phyloP scores from a whole-genome alignment of 176 grass and related monocot genomes.

The Triticum dicoccoides region DNA sequence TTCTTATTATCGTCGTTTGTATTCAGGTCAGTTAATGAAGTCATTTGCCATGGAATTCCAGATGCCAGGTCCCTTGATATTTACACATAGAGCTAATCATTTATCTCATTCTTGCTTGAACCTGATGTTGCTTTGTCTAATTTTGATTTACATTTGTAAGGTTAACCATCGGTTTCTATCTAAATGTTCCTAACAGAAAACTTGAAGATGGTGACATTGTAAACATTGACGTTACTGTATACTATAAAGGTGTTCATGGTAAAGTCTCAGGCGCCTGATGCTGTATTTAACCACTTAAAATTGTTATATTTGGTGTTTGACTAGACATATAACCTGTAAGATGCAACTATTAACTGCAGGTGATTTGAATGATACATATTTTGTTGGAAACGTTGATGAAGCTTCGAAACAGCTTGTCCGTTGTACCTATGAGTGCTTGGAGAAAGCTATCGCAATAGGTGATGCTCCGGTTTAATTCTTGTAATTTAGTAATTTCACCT shows the following conservation, averaged over 20 bases:
- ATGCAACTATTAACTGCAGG: slow-evolving; percentile 46
- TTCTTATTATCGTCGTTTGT: slow-evolving; percentile 20
- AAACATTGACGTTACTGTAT: slow-evolving; percentile 91
- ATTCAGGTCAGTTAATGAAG: slow-evolving; percentile 95
- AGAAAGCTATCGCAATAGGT: slow-evolving; percentile 99
- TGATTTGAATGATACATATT: slow-evolving; percentile 98
- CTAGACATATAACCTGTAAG: not conserved
- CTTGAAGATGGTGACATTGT: slow-evolving; percentile 98
- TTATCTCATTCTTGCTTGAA: slow-evolving; percentile 17
- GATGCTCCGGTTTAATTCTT: slow-evolving; percentile 9
- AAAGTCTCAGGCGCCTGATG: slow-evolving; percentile 34
- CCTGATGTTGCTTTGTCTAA: slow-evolving; percentile 24
- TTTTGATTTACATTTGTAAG: not conserved
- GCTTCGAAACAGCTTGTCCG: slow-evolving; percentile 89
- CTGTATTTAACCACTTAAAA: slow-evolving; percentile 15
- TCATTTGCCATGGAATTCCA: slow-evolving; percentile 97
- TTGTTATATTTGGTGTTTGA: slow-evolving; percentile 9
- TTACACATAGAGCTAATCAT: slow-evolving; percentile 4
- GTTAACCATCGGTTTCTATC: slow-evolving; percentile 31
- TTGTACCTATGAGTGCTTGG: slow-evolving; percentile 92
- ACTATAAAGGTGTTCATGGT: slow-evolving; percentile 95
- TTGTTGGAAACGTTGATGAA: slow-evolving; percentile 97
- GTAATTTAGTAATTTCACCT: slow-evolving; percentile 1
- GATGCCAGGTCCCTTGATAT: slow-evolving; percentile 76
- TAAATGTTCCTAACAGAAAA: slow-evolving; percentile 53